Conservation (phyloP, 2,329 filamentous ascomycete species). For the Dryadomyces quercus-mongolicae region DNA sequence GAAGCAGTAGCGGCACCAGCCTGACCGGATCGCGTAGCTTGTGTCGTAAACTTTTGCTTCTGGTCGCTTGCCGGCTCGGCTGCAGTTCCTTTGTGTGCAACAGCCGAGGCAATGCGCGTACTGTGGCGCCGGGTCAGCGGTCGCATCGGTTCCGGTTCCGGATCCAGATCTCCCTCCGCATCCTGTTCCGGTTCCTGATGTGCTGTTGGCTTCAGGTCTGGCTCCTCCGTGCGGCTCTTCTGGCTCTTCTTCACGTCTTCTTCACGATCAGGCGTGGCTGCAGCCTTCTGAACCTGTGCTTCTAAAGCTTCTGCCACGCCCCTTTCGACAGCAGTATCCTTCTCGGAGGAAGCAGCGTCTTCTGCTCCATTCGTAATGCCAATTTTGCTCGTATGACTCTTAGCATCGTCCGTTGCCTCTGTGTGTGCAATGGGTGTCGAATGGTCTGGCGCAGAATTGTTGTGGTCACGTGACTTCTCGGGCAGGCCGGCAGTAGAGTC, state of each 20-base stretch:
- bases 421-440: neutral
- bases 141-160: neutral
- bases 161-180: neutral
- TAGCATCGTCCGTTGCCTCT: neutral
- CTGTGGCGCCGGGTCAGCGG: conserved; percentile 9
- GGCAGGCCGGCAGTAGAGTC: neutral
- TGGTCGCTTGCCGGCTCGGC: conserved; percentile 2
- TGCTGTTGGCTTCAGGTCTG: neutral
- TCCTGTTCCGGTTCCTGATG: neutral
- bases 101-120: conserved; percentile 10
- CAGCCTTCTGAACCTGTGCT: no score
- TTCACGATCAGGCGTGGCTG: no score
- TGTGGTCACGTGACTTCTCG: neutral
- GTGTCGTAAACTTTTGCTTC: neutral
- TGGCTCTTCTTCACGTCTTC: neutral
- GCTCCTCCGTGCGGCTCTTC: neutral
- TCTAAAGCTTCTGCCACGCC: no score
- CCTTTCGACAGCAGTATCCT: neutral
- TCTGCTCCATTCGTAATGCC: neutral
- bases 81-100: conserved; percentile 5
- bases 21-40: neutral
- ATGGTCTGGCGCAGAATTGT: neutral
- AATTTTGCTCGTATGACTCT: neutral
- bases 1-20: neutral
- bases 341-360: no score